phyloP scores from a whole-genome alignment of 2,329 filamentous ascomycete genomes.

The Alternaria longipes region DNA sequence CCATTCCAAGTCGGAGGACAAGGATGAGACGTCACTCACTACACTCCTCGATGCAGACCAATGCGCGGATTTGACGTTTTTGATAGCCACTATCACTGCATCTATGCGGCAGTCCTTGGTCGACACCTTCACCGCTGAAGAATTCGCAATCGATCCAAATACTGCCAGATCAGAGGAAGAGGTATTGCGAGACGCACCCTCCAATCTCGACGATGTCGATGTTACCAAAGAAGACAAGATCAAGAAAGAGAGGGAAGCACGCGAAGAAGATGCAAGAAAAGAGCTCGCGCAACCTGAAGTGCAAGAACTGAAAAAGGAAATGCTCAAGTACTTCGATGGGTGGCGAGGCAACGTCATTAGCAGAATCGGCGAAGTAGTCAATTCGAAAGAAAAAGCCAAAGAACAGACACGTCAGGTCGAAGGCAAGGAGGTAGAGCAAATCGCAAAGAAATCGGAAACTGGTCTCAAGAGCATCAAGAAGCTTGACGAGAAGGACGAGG shows the following conservation, averaged over 20 bases:
- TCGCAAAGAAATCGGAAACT: slow-evolving; percentile 42
- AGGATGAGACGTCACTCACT: slow-evolving; percentile 52
- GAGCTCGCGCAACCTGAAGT: slow-evolving; percentile 63
- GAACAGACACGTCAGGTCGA: slow-evolving; percentile 39
- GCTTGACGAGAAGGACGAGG: slow-evolving; percentile 39
- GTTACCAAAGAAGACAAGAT: slow-evolving; percentile 45
- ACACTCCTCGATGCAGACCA: slow-evolving; percentile 58
- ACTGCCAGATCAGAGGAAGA: slow-evolving; percentile 35
- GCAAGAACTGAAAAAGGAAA: slow-evolving; percentile 73
- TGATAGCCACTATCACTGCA: slow-evolving; percentile 59
- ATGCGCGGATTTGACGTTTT: slow-evolving; percentile 57
- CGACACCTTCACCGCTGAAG: slow-evolving; percentile 52
- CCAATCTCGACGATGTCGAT: slow-evolving; percentile 34
- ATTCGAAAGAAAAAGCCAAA: slow-evolving; percentile 48
- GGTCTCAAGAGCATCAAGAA: slow-evolving; percentile 37
- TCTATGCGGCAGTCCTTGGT: slow-evolving; percentile 57
- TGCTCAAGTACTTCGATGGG: slow-evolving; percentile 76
- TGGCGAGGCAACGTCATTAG: slow-evolving; percentile 78
- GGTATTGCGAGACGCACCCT: slow-evolving; percentile 34
- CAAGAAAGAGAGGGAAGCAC: slow-evolving; percentile 40
- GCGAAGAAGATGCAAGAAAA: slow-evolving; percentile 52
- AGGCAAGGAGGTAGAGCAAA: slow-evolving; percentile 29
- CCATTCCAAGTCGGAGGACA: slow-evolving; percentile 39
- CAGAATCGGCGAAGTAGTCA: slow-evolving; percentile 73
- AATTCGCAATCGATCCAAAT: slow-evolving; percentile 25